A percentile compares a stretch with the other conserved stretches of the same genome.
These are phyloP conservation scores for Tulasnella sp. DNA, from an alignment of 768 basidiomycete species.

Conservation along the genomic window DNA sequence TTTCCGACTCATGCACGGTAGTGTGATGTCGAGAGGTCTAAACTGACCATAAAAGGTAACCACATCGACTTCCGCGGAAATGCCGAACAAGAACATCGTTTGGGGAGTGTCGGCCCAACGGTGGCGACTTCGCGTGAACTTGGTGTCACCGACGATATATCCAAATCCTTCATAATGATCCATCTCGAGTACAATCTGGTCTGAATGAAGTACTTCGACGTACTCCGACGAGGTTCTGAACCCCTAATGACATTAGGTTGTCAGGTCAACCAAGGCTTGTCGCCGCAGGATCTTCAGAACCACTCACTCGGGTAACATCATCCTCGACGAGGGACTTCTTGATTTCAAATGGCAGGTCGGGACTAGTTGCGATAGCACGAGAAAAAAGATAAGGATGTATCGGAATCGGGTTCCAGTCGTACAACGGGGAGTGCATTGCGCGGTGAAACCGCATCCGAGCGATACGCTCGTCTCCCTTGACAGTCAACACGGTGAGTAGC, in stretches of 20 bases:
- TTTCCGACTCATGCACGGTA: not conserved
- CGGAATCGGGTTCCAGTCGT: too few relatives aligned
- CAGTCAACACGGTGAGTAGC: too few relatives aligned
- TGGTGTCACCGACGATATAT: not conserved
- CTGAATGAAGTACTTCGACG: not conserved
- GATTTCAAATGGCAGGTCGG: not conserved
- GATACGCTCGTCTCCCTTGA: too few relatives aligned
- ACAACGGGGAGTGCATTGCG: too few relatives aligned
- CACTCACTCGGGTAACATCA: not conserved
- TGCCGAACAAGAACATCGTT: not conserved
- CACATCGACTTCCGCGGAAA: not conserved
- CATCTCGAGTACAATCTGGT: not conserved
- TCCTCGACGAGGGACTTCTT: not conserved
- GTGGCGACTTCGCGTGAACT: not conserved
- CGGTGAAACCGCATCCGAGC: too few relatives aligned
- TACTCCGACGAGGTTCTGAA: not conserved
- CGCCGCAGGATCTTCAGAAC: not conserved
- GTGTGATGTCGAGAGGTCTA: not conserved
- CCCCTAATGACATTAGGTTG: not conserved
- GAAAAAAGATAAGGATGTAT: too few relatives aligned
- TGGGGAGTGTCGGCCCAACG: not conserved
- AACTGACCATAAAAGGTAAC: not conserved
- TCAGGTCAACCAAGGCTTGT: not conserved
- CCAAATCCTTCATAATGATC: not conserved
- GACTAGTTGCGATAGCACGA: too few relatives aligned